phyloP scores from a whole-genome alignment of 169 alveolate genomes.

The Theileria equi region DNA sequence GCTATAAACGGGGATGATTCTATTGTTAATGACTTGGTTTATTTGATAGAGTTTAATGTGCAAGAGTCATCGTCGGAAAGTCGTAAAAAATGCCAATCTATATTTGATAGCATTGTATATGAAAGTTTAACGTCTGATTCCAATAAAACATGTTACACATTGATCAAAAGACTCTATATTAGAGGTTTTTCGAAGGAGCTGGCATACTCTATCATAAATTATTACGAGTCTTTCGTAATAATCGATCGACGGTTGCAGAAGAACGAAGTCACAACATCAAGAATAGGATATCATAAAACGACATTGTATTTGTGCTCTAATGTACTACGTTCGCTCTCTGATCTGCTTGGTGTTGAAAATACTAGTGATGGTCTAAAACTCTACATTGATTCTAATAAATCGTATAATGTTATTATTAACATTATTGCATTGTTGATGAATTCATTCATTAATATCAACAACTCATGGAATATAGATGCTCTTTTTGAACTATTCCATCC shows the following conservation, averaged over 20 bases:
- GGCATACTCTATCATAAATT: neutral
- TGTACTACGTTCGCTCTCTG: constrained; percentile 11
- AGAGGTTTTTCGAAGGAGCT: constrained; percentile 31
- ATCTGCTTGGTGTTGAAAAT: neutral
- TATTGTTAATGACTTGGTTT: constrained; percentile 3
- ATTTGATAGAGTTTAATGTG: constrained; percentile 13
- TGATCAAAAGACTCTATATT: constrained; percentile 19
- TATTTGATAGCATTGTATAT: constrained; percentile 8
- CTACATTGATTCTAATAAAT: neutral
- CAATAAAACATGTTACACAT: neutral
- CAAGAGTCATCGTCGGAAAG: neutral
- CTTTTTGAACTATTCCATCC: constrained; percentile 21
- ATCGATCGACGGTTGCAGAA: too few species aligned
- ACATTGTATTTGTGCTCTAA: constrained; percentile 23
- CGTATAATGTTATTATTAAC: constrained; percentile 1
- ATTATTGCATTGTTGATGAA: neutral
- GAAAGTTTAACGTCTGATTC: neutral
- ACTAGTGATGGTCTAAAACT: neutral
- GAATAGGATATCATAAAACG: neutral
- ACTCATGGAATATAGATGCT: constrained; percentile 2
- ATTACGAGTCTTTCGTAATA: neutral
- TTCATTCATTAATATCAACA: neutral
- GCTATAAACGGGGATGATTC: neutral
- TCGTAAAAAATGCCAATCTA: neutral
- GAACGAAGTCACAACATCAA: too few species aligned